Percentiles rank a stretch among this genome's conserved stretches.
phyloP scores from a whole-genome alignment of 2,329 filamentous ascomycete genomes.

The Penicillium sp. region DNA sequence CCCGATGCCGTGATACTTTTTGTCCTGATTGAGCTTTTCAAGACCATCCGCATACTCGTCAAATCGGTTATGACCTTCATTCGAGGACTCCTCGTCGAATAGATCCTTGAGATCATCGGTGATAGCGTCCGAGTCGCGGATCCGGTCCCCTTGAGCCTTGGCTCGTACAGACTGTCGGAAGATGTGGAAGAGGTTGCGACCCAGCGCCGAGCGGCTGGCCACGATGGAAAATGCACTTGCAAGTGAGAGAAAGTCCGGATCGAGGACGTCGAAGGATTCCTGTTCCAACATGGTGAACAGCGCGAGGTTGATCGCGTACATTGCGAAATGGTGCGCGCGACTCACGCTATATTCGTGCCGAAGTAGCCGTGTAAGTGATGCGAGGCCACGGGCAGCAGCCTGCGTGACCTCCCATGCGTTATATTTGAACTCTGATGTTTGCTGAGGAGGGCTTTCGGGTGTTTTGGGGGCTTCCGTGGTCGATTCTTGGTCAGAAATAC shows the following conservation, averaged over 20 bases:
- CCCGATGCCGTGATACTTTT: constrained; percentile 30
- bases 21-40: constrained; percentile 34
- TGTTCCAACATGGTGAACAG: constrained; percentile 35
- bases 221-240: constrained; percentile 35
- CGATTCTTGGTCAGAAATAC: constrained; percentile 19
- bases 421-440: constrained; percentile 21
- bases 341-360: constrained; percentile 35
- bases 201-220: constrained; percentile 34
- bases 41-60: constrained; percentile 36
- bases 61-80: constrained; percentile 18
- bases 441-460: constrained; percentile 28
- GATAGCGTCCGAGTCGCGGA: constrained; percentile 22
- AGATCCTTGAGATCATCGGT: constrained; percentile 34
- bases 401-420: constrained; percentile 23
- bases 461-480: constrained; percentile 25
- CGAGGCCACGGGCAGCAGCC: constrained; percentile 33
- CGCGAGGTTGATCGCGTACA: constrained; percentile 41
- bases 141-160: constrained; percentile 31
- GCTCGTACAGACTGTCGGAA: constrained; percentile 35
- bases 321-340: constrained; percentile 37
- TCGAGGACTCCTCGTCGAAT: constrained; percentile 28
- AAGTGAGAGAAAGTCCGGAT: constrained; percentile 35
- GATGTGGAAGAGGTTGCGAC: constrained; percentile 36
- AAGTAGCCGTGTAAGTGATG: constrained; percentile 29
- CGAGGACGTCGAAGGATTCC: constrained; percentile 31